Percentiles rank a stretch among this genome's conserved stretches.
Evolutionary conservation across 2,329 filamentous ascomycete genomes (phyloP).

Genomic region (Diaporthe citri): DNA sequence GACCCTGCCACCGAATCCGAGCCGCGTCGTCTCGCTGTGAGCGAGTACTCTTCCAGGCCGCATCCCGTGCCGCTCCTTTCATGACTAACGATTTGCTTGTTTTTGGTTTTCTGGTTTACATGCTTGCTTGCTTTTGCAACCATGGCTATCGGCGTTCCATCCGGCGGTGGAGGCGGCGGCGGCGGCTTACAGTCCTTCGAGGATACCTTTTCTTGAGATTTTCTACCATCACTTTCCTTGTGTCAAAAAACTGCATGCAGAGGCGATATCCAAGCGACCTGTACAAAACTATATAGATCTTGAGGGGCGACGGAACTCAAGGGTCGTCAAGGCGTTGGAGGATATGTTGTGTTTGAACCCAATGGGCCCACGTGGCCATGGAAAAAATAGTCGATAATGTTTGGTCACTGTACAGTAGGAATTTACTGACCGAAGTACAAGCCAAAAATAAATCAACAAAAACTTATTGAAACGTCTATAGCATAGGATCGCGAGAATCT

Average conservation of each 20-base stretch:
- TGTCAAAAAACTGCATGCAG: slow-evolving; percentile 24
- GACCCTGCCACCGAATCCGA: slow-evolving; percentile 50
- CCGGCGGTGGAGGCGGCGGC: slow-evolving; percentile 3
- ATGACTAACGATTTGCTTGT: slow-evolving; percentile 40
- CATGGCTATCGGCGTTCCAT: slow-evolving; percentile 35
- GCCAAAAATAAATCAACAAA: slow-evolving; percentile 5
- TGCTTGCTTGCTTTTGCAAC: slow-evolving; percentile 30
- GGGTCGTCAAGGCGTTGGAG: slow-evolving; percentile 1
- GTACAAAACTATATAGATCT: slow-evolving; percentile 34
- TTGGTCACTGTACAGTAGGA: slow-evolving; percentile 35
- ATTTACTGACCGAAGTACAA: slow-evolving; percentile 9
- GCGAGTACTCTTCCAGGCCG: background rate
- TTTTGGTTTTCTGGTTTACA: slow-evolving; percentile 30
- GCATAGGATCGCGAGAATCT: background rate
- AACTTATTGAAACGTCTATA: background rate
- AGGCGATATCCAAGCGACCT: slow-evolving; percentile 34
- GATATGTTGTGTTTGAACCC: background rate
- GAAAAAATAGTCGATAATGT: slow-evolving; percentile 36
- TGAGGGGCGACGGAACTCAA: slow-evolving; percentile 20
- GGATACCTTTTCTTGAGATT: slow-evolving; percentile 21
- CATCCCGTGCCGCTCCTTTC: slow-evolving; percentile 35
- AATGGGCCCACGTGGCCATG: background rate
- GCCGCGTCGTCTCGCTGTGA: slow-evolving; percentile 59
- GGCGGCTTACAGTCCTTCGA: slow-evolving; percentile 22
- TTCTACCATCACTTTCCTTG: slow-evolving; percentile 22